Evolutionary conservation across 345 rosid species (phyloP), one percentile per base, ranked within the genome.

Genomic region (Rhodomyrtus tomentosa): DNA sequence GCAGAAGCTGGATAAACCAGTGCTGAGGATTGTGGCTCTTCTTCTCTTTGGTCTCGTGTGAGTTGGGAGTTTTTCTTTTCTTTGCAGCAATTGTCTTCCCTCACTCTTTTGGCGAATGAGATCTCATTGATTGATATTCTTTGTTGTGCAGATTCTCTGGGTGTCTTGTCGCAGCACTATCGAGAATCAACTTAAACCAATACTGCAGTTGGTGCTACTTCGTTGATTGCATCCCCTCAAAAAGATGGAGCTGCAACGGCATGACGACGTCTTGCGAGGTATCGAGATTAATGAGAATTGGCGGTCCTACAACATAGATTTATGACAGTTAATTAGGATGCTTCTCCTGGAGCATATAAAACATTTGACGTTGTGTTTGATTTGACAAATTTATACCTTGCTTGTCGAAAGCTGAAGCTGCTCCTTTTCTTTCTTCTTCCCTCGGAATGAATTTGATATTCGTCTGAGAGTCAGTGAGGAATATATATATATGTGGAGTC

Each of bases 221-320:
- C 84, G 38, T 92, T 36, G 93, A 95, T 81, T 95, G 98, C 88
- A 80, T 94, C 58, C 96, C 96, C 68, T 90, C 90, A 45, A 88
- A 83, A 53, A 89, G 89, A 82, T 94, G 98, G 99, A 93, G 92
- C 88, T 96, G 98, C 92, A 91, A 92, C 50, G 93, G 91, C 86
- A 82, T 88, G 82, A 90, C 93, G 79, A 84, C 90, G 79, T 88
- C 94, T 58, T 96, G 98, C 14, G 92, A 94, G 95, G 98, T 94
- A 91, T 36, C 6, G 45, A 68, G 25, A 36, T 36, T 80, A 36
- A 36, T 2, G 6, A 18, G 45, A 68, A 36, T 68, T 18, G 36
- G 79, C 45, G 20, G 79, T 18, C 79, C 79, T 68, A 68, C 12
- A 10, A 68, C 45, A 18, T 68, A 36, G 79, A 68, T 18, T 68